These are phyloP conservation scores for Golubevia sp. DNA, from an alignment of 1,284 basidiomycete species.

Conservation along the genomic window DNA sequence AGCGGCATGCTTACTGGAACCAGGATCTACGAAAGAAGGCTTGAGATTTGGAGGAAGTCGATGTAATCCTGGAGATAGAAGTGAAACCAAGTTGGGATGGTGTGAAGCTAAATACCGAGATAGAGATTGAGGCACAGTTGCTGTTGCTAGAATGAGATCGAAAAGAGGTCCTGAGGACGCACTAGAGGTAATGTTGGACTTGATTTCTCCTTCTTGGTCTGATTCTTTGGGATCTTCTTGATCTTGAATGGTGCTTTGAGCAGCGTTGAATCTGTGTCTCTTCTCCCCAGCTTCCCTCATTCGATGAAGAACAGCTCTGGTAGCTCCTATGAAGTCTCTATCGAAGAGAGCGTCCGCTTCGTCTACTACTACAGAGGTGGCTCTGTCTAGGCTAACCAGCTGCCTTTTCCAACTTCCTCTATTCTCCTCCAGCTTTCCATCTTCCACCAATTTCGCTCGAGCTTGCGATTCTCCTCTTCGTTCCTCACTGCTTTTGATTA, in stretches of 20 bases:
- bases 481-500: constrained; percentile 63
- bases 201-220: background rate
- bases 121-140: constrained; percentile 80
- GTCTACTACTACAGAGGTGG: constrained; percentile 85
- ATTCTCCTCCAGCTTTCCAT: constrained; percentile 65
- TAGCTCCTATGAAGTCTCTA: constrained; percentile 55
- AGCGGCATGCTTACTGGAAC: constrained; percentile 76
- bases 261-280: constrained; percentile 4
- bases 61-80: constrained; percentile 80
- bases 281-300: constrained; percentile 7
- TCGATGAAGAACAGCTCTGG: constrained; percentile 2
- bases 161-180: constrained; percentile 65
- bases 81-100: constrained; percentile 70
- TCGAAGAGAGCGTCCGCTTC: constrained; percentile 88
- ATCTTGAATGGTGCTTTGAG: background rate
- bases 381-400: constrained; percentile 65
- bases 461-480: constrained; percentile 12
- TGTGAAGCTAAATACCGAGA: constrained; percentile 70
- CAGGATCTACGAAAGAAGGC: constrained; percentile 73
- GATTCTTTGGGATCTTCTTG: background rate
- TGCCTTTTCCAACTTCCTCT: constrained; percentile 11
- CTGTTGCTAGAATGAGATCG: constrained; percentile 79
- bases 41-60: constrained; percentile 73
- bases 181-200: constrained; percentile 66
- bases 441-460: constrained; percentile 5